Base-by-base conservation (phyloP, 2,329 filamentous ascomycete species). In the Trichocomaceae sp. region DNA sequence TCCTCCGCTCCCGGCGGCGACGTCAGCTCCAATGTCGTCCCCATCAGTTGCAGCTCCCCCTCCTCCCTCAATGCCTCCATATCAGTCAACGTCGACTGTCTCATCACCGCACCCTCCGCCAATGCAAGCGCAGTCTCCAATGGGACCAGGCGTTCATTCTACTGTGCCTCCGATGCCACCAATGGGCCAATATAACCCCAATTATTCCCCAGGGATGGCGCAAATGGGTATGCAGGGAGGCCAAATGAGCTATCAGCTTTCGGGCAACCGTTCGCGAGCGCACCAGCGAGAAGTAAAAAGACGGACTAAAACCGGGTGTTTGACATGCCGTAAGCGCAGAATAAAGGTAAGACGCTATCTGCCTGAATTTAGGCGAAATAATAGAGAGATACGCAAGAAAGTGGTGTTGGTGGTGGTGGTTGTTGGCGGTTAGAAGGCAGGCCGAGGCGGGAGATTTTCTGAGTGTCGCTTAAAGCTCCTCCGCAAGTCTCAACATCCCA, bases 231-330 rank as follows among this genome's bases (percentile, higher is more conserved):
- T 69, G 62, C 75, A 71, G 54, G 74, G 75, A 50, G 57, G 63
- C 62, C 76, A 74, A 58, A 80, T 79, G 73, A 82, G 59, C 72
- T 82, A 67, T 69, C 75, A 70, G 72, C 77, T 72, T 61, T 77
- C 68, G 26, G 76, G 75, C 50, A 71, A 33, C 31, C 51, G 56
- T 75, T 72, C 66, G 75, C 79, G 61, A 77, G 83, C 84, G 63
- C 83, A 86, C 68, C 77, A 78, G 71, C 84, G 87, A 73, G 85
- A 89, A 72, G 87, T 88, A 69, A 88, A 88, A 75, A 79, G 85
- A 61, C 78, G 86, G 66, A 88, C 86, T 55, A 87, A 87, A 73
- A 87, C 84, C 1, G 84, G 84, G n/a, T 88, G 85, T 71, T 67
- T 83, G 63, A 83, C 81, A 20, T 83, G 81, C 71, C 75, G 81